Evolutionary conservation across 2,329 filamentous ascomycete species (phyloP), one percentile per base, ranked within the genome.

Genomic region (Cladophialophora exuberans): DNA sequence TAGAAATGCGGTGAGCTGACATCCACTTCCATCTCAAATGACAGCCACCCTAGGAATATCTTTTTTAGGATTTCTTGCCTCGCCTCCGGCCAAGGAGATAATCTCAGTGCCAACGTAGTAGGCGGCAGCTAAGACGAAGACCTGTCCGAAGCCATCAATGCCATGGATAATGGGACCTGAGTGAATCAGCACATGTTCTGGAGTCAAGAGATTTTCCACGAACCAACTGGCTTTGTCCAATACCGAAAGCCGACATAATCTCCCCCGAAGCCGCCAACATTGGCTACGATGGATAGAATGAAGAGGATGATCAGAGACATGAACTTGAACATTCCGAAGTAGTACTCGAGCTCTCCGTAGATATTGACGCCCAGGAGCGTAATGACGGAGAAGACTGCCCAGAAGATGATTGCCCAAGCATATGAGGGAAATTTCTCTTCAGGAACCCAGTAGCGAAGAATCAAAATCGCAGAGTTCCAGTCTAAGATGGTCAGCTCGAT

Each of bases 241-340:
- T 85, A 90, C 52, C 77, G 79, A 30, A 83, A 89, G 52, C 91
- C 92, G 53, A 96, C 69, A 23, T 72, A 72, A 3, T 26, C 42
- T 17, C 68, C 65, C 18, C 66, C 67, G 20, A 70, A 69, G 17
- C 72, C 65, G 3, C 67, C 70, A 1, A 70, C 71, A 1, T 69
- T 70, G 35, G 71, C 69, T 22, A 70, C 55, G 1, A 72, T 61
- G 1, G 69, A 67, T 6, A 71, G 63, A 13, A 73, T 50, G 46
- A 69, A 72, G 13, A 65, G 64, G 33, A 66, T 65, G 11, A 70
- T 52, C 10, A 72, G 62, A 28, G 64, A 69, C 11, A 70, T 54
- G 0, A 73, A 58, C 52, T 73, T 73, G 65, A 67, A 70, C 3
- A 61, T 62, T 1, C 68, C 66, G n/a, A 75, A 57, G 68, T 70